Base-by-base conservation (phyloP, 352 stramenopile genomes). In the Globisporangium abappressorium region DNA sequence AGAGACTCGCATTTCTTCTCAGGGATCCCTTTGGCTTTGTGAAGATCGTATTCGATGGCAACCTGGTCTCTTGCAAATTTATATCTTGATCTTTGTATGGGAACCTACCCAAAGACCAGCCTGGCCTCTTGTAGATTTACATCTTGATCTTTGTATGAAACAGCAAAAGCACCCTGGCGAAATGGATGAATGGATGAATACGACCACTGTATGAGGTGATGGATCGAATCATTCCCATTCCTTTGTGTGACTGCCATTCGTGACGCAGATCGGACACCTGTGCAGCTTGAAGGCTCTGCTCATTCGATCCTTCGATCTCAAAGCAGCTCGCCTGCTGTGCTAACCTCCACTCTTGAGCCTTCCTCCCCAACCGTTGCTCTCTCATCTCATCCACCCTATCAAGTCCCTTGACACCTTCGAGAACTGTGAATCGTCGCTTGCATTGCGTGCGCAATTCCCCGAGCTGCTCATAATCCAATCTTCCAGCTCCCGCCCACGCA, bases 401-500 rank as follows among this genome's bases (percentile, higher is more conserved):
- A 9, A n/a, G 7, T 53, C 46, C n/a, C 46, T 53, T 18, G 5
- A 22, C n/a, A 43, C 20, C 47, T 18, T 26, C 47, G 14, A 28
- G 20, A 8, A 11, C 3, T 14, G 33, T n/a, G 18, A 51, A 49
- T 49, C 41, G 9, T 9, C 41, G 1, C 9, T 11, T 22, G 18
- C 6, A 24, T 24, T 51, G 43, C 43, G 43, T 4, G 22, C 5
- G 43, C 43, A 20, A 7, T 30, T 8, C n/a, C 3, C 24, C 22
- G 53, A 57, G 53, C 4, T n/a, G 12, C 30, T 62, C 61, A 66
- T 22, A 61, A 18, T 41, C 47, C 69, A 74, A 76, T 70, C 75
- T 67, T 65, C 71, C 26, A 71, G 60, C 59, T 76, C 65, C 12
- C 70, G 22, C 62, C 28, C 65, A 78, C 38, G 8, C 47, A n/a